Evolutionary conservation across 2,329 filamentous ascomycete species (phyloP).

Genomic region (Cryphonectria carpinicola): DNA sequence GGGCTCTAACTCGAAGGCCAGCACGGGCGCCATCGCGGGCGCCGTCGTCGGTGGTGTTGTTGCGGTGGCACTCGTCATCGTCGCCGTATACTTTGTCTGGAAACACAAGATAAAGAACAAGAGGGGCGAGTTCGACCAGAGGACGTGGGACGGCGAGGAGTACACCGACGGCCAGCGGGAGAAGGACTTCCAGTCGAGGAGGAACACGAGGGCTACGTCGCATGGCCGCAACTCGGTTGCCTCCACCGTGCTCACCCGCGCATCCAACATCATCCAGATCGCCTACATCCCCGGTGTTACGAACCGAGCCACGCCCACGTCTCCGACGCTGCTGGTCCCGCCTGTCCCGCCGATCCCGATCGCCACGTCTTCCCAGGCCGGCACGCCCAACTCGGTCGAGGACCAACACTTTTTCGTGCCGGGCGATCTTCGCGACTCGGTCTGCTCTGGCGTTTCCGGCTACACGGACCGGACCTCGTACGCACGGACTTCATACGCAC

Average conservation of each 20-base stretch:
- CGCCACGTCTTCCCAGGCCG: constrained; percentile 61
- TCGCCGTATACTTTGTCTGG: constrained; percentile 81
- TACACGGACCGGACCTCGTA: constrained; percentile 66
- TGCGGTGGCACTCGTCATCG: constrained; percentile 70
- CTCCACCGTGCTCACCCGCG: constrained; percentile 91
- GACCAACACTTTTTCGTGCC: constrained; percentile 95
- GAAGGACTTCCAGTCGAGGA: constrained; percentile 56
- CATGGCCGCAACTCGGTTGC: constrained; percentile 91
- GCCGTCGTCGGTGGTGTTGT: constrained; percentile 85
- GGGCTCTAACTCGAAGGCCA: constrained; percentile 54
- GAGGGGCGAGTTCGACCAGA: constrained; percentile 61
- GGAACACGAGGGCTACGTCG: constrained; percentile 72
- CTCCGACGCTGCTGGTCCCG: constrained; percentile 79
- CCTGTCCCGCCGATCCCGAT: constrained; percentile 91
- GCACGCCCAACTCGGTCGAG: constrained; percentile 61
- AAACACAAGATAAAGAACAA: constrained; percentile 83
- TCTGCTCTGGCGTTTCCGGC: constrained; percentile 77
- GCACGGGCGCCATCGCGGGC: constrained; percentile 85
- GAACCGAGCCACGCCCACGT: constrained; percentile 85
- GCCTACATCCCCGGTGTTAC: constrained; percentile 98
- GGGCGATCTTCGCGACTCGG: constrained; percentile 86
- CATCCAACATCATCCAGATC: constrained; percentile 99
- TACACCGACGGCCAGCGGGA: constrained; percentile 49
- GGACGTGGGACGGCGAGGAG: constrained; percentile 63
- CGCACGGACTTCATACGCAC: constrained; percentile 61